Conservation (phyloP, 2,329 filamentous ascomycete species). For the Diaporthe sp. region DNA sequence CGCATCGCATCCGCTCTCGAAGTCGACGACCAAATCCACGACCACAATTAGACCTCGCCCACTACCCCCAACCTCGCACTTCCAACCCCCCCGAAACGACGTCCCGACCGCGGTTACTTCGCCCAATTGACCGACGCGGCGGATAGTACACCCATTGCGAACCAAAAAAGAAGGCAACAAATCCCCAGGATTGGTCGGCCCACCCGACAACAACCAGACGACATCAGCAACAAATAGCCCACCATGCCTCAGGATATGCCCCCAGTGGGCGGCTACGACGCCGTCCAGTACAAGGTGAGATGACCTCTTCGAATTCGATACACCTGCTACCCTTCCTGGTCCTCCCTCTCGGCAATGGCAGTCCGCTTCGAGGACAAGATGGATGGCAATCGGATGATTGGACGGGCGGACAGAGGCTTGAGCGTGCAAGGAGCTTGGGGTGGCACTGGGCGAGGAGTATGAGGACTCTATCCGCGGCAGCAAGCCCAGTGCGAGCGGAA, state of each 20-base stretch:
- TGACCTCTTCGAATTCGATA: not conserved
- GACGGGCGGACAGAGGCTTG: not conserved
- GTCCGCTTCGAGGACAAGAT: not conserved
- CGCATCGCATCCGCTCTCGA: not conserved
- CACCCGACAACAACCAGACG: conserved; percentile 18
- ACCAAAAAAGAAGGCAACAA: not conserved
- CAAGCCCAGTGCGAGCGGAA: not conserved
- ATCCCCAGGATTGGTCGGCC: not conserved
- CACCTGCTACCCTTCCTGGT: too few species aligned
- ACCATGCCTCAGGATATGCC: conserved; percentile 98
- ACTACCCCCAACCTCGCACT: not conserved
- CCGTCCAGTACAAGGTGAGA: conserved; percentile 95
- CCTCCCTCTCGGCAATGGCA: not conserved
- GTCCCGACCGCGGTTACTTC: not conserved
- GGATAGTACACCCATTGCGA: not conserved
- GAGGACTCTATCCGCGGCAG: not conserved
- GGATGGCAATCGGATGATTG: not conserved
- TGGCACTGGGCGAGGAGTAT: too few species aligned
- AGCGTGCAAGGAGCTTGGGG: not conserved
- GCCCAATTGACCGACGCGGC: conserved; percentile 1
- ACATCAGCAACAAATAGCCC: conserved; percentile 47
- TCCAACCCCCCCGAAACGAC: not conserved
- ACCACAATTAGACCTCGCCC: not conserved
- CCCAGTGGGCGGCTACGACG: conserved; percentile 92
- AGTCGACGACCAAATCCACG: not conserved